These are phyloP conservation scores for Mortierella hygrophila DNA, from an alignment of 192 early-diverging fungal genomes.

Conservation along the genomic window DNA sequence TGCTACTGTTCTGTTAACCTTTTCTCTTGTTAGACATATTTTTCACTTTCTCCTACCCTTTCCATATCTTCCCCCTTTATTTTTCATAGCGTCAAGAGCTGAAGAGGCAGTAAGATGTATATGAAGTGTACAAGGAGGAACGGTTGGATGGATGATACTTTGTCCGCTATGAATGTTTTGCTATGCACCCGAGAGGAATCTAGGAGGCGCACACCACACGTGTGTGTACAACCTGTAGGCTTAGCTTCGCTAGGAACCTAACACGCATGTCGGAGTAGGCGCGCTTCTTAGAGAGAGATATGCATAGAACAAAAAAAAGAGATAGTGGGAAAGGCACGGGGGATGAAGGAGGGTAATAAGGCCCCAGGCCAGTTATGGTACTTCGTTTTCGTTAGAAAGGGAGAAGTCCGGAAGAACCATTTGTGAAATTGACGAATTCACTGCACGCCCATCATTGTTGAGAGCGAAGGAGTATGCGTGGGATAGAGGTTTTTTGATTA, in stretches of 20 bases:
- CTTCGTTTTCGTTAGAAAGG: background rate
- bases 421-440: background rate
- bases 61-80: background rate
- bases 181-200: background rate
- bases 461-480: background rate
- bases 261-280: background rate
- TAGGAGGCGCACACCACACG: background rate
- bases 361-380: background rate
- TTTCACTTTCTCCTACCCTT: background rate
- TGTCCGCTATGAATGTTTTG: background rate
- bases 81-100: background rate
- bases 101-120: background rate
- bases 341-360: background rate
- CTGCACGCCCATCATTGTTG: slow-evolving; percentile 2
- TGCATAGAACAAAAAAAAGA: background rate
- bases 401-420: background rate
- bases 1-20: background rate
- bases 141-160: background rate
- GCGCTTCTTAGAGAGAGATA: background rate
- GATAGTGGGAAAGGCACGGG: background rate
- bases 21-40: no score
- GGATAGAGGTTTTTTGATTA: background rate
- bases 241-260: background rate
- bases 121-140: no score
- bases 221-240: background rate